phyloP scores from a whole-genome alignment of 768 basidiomycete species.

The Hericium erinaceus region DNA sequence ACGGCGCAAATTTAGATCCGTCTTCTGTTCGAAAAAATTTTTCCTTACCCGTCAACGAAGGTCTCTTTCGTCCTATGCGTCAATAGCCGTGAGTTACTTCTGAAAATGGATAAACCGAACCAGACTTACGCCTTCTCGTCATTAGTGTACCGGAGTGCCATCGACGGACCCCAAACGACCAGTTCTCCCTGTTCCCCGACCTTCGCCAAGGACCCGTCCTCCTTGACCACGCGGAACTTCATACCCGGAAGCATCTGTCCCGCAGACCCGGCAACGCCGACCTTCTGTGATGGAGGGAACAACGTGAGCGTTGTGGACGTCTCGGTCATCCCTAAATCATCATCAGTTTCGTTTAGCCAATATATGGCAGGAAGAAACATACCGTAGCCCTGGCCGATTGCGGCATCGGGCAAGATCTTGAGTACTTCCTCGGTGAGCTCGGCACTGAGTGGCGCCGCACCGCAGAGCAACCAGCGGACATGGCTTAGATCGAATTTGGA shows the following conservation, averaged over 20 bases:
- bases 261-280: slow-evolving; percentile 42
- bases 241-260: slow-evolving; percentile 41
- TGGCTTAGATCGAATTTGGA: slow-evolving; percentile 22
- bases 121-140: slow-evolving; percentile 48
- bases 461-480: slow-evolving; percentile 20
- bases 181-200: slow-evolving; percentile 54
- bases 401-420: slow-evolving; percentile 40
- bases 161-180: slow-evolving; percentile 31
- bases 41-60: slow-evolving; percentile 51
- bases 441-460: slow-evolving; percentile 27
- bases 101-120: neutral
- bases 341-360: neutral
- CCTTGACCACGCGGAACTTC: slow-evolving; percentile 41
- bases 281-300: slow-evolving; percentile 35
- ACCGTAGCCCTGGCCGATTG: slow-evolving; percentile 58
- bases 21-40: too few species aligned
- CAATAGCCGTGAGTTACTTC: neutral
- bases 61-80: slow-evolving; percentile 51
- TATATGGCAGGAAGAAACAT: neutral
- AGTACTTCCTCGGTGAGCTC: slow-evolving; percentile 32
- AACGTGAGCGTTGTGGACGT: slow-evolving; percentile 43
- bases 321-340: slow-evolving; percentile 56
- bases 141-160: slow-evolving; percentile 38
- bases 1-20: neutral
- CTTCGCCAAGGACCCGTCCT: slow-evolving; percentile 42